Base-by-base conservation (phyloP, 306 rosid genomes). In the Canavalia ensiformis region DNA sequence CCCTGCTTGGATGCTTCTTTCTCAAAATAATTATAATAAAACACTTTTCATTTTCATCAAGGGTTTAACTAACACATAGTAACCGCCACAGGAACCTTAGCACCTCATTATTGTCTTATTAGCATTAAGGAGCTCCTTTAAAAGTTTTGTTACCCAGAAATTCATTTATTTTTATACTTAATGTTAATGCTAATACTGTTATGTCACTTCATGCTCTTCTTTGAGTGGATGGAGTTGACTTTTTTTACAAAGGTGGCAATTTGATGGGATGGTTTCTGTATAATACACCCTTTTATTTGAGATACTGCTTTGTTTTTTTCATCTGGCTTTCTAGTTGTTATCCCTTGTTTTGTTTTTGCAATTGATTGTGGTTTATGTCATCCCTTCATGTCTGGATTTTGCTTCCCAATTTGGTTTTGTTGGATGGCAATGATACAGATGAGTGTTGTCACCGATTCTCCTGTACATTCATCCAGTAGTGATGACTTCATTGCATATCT, bases 391-490 rank as follows among this genome's bases (percentile, higher is more conserved):
- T 69, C 41, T 75, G 45, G 72, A 45, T 77, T 46, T 65, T 11
- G 30, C 72, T 47, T 76, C 69, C 73, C 72, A 30, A 58, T 58
- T 77, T 75, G 83, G 49, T 83, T 67, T 81, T 70, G 8, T 73
- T 84, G 44, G 42, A 68, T 86, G 71, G 35, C 44, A 54, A 52
- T 42, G 58, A 68, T 80, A 70, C 86, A 84, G 91, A 93, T 91
- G 97, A 91, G 93, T 85, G 88, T 90, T 57, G 90, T 74, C 28
- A 76, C 91, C 2, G 91, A 93, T 83, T 93, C 94, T 76, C 94
- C 93, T 0, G 89, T 89, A 6, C 86, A 86, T 78, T 93, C 94
- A 7, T 91, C 97, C 5, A 87, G 97, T 63, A 93, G 92, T 35
- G 97, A 93, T 41, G 97, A 93, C 84, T 91, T 93, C 33, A 62